Base-by-base conservation (phyloP, 345 rosid species). In the Salix suchowensis region DNA sequence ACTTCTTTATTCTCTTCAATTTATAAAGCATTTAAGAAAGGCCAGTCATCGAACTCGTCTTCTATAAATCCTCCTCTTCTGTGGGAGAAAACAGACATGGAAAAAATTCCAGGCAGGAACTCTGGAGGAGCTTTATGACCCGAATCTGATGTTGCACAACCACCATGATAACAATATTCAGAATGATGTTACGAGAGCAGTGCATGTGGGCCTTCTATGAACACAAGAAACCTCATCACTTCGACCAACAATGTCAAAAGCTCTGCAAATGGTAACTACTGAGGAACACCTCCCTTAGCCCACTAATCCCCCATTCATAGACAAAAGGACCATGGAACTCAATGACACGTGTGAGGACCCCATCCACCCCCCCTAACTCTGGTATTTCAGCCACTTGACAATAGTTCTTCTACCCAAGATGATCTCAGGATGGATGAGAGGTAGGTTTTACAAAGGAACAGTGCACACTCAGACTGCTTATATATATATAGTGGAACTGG, bases 131-230 rank as follows among this genome's bases (percentile, higher is more conserved):
- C 87, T 91, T 70, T 91, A 69, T 7, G 97, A 93, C 86, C 88
- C 89, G 30, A 93, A 91, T 74, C 79, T 96, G 28, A 80, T 82
- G 78, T 78, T 90, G 75, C 79, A 87, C 6, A 70, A 84, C 76
- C 73, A 81, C 76, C 81, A 80, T 23, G 70, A 90, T 82, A 46
- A 73, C 81, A 79, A 78, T 62, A 81, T 85, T 48, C 89, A 85
- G 81, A 82, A 83, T 60, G 97, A 93, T 67, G 82, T 89, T 62
- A 46, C n/a, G 18, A 88, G 98, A 42, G 94, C 84, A 72, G 77
- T 93, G 76, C 97, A 91, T 21, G 82, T 93, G 75, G 98, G 91
- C 66, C 91, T 96, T 28, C 80, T 91, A 73, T 96, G 99, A 82
- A 79, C 91, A 39, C 98, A 95, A 85, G 98, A 91, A 72, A 82